Percentiles rank a stretch among this genome's conserved stretches.
Conservation (phyloP, 306 rosid genomes). For the Citrullus mucosospermus region DNA sequence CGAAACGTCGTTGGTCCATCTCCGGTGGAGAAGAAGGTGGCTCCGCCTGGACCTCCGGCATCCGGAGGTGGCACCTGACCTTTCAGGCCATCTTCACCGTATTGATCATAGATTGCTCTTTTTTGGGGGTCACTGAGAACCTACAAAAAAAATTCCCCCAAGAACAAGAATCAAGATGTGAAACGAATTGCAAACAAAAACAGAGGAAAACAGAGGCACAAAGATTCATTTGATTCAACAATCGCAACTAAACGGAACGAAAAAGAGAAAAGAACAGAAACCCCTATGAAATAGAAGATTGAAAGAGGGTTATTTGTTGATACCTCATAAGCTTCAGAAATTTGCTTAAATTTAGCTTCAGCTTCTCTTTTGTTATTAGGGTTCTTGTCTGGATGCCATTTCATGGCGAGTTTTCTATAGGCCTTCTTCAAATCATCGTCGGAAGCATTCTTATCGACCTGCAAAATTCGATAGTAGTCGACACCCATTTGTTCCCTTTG, state of each 20-base stretch:
- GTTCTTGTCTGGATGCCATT: constrained; percentile 10
- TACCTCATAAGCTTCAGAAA: constrained; percentile 13
- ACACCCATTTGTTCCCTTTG: constrained; percentile 5
- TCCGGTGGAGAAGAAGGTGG: constrained; percentile 5
- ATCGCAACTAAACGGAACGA: background rate
- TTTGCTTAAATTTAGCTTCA: constrained; percentile 10
- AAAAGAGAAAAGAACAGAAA: background rate
- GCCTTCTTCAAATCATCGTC: constrained; percentile 13
- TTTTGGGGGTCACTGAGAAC: constrained; percentile 5
- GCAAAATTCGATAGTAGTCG: constrained; percentile 8
- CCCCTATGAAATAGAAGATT: background rate
- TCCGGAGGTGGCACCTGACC: constrained; percentile 9
- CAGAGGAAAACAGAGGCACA: background rate
- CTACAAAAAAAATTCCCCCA: background rate
- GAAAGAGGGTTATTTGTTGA: background rate
- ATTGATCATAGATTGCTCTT: background rate
- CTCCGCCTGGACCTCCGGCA: constrained; percentile 2
- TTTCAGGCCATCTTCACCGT: constrained; percentile 11
- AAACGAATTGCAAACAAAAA: background rate
- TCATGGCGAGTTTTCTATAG: constrained; percentile 8
- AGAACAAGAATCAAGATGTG: background rate
- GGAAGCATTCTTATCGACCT: constrained; percentile 7
- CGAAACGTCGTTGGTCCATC: constrained; percentile 6
- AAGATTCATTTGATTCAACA: background rate
- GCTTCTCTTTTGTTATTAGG: background rate